Conservation (phyloP, 768 basidiomycete genomes). For the Auricularia auricula-judae region DNA sequence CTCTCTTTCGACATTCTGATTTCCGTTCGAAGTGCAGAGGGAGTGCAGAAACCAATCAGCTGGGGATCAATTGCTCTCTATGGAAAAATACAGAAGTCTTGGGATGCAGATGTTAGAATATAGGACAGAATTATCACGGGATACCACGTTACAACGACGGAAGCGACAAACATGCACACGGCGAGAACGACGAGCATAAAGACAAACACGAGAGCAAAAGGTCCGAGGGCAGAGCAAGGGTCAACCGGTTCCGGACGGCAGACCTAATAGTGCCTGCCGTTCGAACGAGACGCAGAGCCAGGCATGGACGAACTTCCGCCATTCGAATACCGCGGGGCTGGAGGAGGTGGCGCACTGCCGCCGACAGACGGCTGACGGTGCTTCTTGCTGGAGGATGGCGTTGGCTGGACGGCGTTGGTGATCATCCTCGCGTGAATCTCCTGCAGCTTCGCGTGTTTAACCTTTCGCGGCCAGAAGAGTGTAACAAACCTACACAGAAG, state of each 20-base stretch:
- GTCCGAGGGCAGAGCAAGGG: neutral
- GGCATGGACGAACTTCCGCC: neutral
- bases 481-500: constrained; percentile 65
- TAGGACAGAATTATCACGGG: neutral
- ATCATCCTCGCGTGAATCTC: constrained; percentile 97
- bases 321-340: neutral
- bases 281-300: neutral
- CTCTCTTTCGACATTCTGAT: too few relatives aligned
- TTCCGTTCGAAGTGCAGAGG: too few relatives aligned
- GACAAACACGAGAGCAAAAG: neutral
- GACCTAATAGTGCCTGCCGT: neutral
- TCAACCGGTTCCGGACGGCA: neutral
- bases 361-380: neutral
- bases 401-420: constrained; percentile 35
- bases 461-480: constrained; percentile 95
- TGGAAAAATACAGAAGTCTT: neutral
- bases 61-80: neutral
- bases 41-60: neutral
- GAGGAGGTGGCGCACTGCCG: neutral
- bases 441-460: constrained; percentile 85
- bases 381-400: neutral
- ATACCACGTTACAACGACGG: neutral
- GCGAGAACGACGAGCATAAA: neutral
- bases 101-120: neutral
- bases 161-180: neutral